These are phyloP conservation scores for Fusarium chaquense DNA, from an alignment of 2,329 filamentous ascomycete species.

Conservation along the genomic window DNA sequence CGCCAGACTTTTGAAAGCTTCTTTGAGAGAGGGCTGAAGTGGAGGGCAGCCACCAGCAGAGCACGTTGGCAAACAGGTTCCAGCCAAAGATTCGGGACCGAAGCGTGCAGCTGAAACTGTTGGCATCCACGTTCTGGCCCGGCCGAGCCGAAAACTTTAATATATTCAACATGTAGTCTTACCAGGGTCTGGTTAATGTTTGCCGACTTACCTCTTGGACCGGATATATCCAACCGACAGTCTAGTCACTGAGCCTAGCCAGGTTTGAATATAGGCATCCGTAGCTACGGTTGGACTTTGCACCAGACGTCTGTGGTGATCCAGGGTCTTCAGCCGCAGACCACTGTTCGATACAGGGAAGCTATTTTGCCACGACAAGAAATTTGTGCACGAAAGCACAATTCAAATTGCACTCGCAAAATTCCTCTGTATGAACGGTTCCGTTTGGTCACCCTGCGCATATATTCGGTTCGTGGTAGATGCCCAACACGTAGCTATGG, in stretches of 20 bases:
- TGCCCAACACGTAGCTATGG: conserved; percentile 1
- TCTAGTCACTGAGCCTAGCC: background rate
- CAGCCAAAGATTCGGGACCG: conserved; percentile 6
- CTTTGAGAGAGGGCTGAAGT: background rate
- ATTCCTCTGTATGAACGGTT: background rate
- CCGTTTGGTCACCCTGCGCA: background rate
- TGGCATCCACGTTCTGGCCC: conserved; percentile 8
- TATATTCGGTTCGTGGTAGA: conserved; percentile 9
- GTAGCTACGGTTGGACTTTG: conserved; percentile 11
- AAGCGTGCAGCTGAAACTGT: conserved; percentile 6
- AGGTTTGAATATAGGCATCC: background rate
- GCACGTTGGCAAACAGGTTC: background rate
- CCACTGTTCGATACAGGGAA: conserved; percentile 16
- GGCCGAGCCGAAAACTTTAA: conserved; percentile 5
- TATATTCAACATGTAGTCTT: conserved; percentile 5
- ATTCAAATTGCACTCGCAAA: background rate
- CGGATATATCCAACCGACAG: background rate
- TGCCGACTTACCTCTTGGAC: conserved; percentile 14
- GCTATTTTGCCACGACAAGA: conserved; percentile 27
- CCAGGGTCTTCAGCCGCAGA: conserved; percentile 28
- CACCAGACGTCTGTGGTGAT: conserved; percentile 14
- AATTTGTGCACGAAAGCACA: conserved; percentile 1
- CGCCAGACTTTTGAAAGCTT: background rate
- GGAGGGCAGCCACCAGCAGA: background rate
- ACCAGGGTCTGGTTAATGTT: background rate